Percentiles rank a stretch among this genome's conserved stretches.
phyloP scores from a whole-genome alignment of 768 basidiomycete genomes.

The Trametopsis cervina region DNA sequence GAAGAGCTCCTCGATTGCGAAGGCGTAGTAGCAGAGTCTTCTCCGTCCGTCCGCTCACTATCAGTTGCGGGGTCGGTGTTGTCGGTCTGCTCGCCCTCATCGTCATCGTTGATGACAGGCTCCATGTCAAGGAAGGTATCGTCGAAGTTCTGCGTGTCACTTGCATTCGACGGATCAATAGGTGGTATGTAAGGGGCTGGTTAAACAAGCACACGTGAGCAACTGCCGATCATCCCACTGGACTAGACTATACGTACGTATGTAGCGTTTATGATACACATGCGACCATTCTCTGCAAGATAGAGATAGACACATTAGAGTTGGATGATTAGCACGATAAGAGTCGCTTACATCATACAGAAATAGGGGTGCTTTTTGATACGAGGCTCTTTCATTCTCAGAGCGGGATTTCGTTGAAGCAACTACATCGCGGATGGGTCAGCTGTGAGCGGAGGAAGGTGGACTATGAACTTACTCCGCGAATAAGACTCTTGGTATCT shows the following conservation, averaged over 20 bases:
- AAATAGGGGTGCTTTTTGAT: conserved; percentile 96
- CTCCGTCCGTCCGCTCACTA: conserved; percentile 64
- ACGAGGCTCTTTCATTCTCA: conserved; percentile 87
- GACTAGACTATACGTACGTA: conserved; percentile 49
- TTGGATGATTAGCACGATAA: conserved; percentile 9
- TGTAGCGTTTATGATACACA: conserved; percentile 91
- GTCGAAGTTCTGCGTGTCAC: conserved; percentile 97
- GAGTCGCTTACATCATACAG: conserved; percentile 69
- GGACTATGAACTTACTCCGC: conserved; percentile 58
- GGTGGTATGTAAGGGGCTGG: conserved; percentile 89
- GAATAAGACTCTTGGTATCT: conserved; percentile 91
- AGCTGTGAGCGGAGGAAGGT: neutral
- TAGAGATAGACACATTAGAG: conserved; percentile 11
- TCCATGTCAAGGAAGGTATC: conserved; percentile 96
- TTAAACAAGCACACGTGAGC: conserved; percentile 12
- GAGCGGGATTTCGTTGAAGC: conserved; percentile 85
- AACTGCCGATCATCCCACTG: conserved; percentile 1
- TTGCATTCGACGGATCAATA: conserved; percentile 85
- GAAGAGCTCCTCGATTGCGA: conserved; percentile 77
- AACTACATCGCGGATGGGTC: conserved; percentile 43
- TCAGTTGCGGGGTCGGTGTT: conserved; percentile 73
- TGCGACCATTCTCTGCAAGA: conserved; percentile 79
- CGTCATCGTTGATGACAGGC: conserved; percentile 79
- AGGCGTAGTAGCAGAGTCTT: conserved; percentile 72
- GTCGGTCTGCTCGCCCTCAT: conserved; percentile 37